Percentiles rank a stretch among this genome's conserved stretches.
phyloP scores from a whole-genome alignment of 345 rosid species.

The Conringia planisiliqua region DNA sequence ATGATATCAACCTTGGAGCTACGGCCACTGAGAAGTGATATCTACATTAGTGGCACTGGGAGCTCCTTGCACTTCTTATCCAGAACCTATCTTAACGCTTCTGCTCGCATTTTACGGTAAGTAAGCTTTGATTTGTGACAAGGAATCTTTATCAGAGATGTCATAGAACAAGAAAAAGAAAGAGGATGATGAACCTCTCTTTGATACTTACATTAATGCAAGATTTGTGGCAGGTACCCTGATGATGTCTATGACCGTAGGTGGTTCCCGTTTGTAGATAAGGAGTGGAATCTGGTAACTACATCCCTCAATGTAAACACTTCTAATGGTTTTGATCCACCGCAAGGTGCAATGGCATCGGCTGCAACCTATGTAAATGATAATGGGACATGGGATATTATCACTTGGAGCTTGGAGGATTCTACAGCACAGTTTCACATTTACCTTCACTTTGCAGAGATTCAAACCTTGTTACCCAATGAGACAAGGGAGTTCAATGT shows the following conservation, averaged over 20 bases:
- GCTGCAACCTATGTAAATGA: slow-evolving; percentile 34
- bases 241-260: background rate
- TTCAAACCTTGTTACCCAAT: slow-evolving; percentile 22
- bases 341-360: slow-evolving; percentile 33
- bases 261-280: slow-evolving; percentile 2
- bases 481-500: slow-evolving; percentile 27
- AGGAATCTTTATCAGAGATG: background rate
- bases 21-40: slow-evolving; percentile 28
- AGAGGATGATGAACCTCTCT: background rate
- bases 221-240: slow-evolving; percentile 6
- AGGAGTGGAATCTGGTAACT: background rate
- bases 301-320: slow-evolving; percentile 12
- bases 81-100: background rate
- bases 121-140: background rate
- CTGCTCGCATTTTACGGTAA: background rate
- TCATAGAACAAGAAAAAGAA: background rate
- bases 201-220: background rate
- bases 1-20: slow-evolving; percentile 46
- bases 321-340: slow-evolving; percentile 15
- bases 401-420: slow-evolving; percentile 6
- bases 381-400: slow-evolving; percentile 2
- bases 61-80: background rate
- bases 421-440: slow-evolving; percentile 24
- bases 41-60: background rate
- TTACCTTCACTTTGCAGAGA: slow-evolving; percentile 36